Conservation (phyloP, 148 eudicot species). For the Fagopyrum esculentum region DNA sequence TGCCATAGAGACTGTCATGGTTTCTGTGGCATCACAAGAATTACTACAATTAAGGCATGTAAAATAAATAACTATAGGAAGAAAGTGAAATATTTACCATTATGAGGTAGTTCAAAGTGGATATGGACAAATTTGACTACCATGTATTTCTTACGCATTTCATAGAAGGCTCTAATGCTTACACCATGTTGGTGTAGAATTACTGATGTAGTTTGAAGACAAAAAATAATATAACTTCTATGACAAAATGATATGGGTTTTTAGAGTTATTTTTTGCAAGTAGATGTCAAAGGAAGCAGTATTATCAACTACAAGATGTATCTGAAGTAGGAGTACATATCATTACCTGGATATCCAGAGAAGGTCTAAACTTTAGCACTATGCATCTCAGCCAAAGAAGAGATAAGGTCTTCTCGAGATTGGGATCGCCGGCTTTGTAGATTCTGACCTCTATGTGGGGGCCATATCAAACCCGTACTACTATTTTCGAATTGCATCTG, state of each 20-base stretch:
- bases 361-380: conserved; percentile 35
- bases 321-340: background rate
- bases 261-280: background rate
- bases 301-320: background rate
- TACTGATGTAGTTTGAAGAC: background rate
- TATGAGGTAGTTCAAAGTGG: background rate
- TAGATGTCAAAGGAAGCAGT: background rate
- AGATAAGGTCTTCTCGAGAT: conserved; percentile 83
- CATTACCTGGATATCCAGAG: conserved; percentile 24
- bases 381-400: conserved; percentile 70
- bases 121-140: background rate
- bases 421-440: conserved; percentile 94
- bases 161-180: background rate
- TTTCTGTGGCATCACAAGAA: conserved; percentile 1
- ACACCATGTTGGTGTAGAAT: background rate
- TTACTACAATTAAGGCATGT: background rate
- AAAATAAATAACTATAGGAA: background rate
- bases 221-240: too few species aligned
- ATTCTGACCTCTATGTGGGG: conserved; percentile 69
- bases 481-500: conserved; percentile 75
- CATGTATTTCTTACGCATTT: background rate
- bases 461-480: conserved; percentile 52
- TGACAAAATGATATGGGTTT: background rate
- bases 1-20: background rate
- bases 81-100: background rate